These are phyloP conservation scores for Moesziomyces antarcticus DNA, from an alignment of 1,284 basidiomycete species.

Conservation along the genomic window DNA sequence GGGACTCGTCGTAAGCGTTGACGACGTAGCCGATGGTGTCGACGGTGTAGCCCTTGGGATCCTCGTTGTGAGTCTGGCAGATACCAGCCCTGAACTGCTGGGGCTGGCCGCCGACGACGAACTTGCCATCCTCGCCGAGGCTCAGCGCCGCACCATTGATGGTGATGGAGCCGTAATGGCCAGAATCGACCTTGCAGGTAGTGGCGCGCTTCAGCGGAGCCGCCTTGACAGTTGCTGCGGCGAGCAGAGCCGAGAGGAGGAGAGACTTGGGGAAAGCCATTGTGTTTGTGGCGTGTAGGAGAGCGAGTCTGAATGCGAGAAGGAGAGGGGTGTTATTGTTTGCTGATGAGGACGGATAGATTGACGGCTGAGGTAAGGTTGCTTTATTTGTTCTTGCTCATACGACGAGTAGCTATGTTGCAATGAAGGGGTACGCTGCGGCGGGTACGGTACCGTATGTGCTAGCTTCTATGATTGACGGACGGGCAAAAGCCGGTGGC, in stretches of 20 bases:
- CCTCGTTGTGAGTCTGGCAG: neutral
- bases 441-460: too few relatives aligned
- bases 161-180: conserved; percentile 6
- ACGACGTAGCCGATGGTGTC: conserved; percentile 18
- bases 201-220: conserved; percentile 7
- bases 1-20: conserved; percentile 13
- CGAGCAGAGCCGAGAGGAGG: conserved; percentile 16
- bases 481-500: too few relatives aligned
- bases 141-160: conserved; percentile 11
- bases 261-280: conserved; percentile 14
- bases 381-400: too few relatives aligned
- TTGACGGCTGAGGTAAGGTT: too few relatives aligned
- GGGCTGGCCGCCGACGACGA: conserved; percentile 27
- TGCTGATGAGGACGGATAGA: too few relatives aligned
- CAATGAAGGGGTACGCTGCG: too few relatives aligned
- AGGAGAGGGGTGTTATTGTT: too few relatives aligned
- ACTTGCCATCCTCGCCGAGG: conserved; percentile 4
- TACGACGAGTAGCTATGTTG: too few relatives aligned
- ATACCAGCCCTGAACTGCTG: conserved; percentile 13
- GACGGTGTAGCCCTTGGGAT: neutral
- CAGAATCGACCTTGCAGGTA: conserved; percentile 1
- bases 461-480: too few relatives aligned
- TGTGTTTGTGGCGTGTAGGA: conserved; percentile 1
- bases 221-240: conserved; percentile 3
- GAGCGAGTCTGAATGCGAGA: neutral